Evolutionary conservation across 1,139 yeast genomes (phyloP).

Genomic region (Geotrichum histeridarum): DNA sequence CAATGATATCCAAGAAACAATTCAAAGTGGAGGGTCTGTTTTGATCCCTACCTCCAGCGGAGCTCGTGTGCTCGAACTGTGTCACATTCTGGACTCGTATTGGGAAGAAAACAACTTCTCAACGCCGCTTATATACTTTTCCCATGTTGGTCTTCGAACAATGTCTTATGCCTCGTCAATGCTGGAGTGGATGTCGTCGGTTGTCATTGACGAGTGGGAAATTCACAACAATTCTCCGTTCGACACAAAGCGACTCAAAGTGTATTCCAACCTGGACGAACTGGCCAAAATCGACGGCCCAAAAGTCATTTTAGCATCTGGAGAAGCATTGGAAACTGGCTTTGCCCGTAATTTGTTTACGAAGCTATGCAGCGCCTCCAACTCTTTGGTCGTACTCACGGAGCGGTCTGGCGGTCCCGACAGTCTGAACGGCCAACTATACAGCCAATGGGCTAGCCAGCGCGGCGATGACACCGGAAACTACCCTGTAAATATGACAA

Average conservation of each 20-base stretch:
- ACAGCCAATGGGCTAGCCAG: conserved; percentile 50
- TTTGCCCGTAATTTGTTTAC: conserved; percentile 57
- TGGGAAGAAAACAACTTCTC: conserved; percentile 48
- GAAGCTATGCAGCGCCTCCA: conserved; percentile 56
- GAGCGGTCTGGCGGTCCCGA: conserved; percentile 47
- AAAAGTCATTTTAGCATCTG: conserved; percentile 77
- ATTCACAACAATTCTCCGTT: conserved; percentile 66
- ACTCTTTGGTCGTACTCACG: conserved; percentile 67
- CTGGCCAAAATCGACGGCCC: conserved; percentile 57
- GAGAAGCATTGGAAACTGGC: conserved; percentile 62
- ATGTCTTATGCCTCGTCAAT: conserved; percentile 80
- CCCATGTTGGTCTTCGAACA: conserved; percentile 75
- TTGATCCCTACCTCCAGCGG: conserved; percentile 80
- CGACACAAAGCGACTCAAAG: conserved; percentile 48
- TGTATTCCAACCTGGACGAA: conserved; percentile 54
- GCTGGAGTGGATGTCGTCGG: conserved; percentile 92
- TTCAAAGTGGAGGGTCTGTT: conserved; percentile 70
- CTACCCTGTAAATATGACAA: conserved; percentile 23
- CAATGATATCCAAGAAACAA: conserved; percentile 58
- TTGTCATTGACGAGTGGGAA: conserved; percentile 78
- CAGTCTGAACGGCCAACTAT: conserved; percentile 46
- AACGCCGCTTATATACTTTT: conserved; percentile 64
- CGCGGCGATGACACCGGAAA: conserved; percentile 12
- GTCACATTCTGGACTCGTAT: conserved; percentile 62
- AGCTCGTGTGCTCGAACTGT: conserved; percentile 74